Percentiles rank a stretch among this genome's conserved stretches.
Evolutionary conservation across 2,329 filamentous ascomycete genomes (phyloP).

Genomic region (Didymella arachidicola): DNA sequence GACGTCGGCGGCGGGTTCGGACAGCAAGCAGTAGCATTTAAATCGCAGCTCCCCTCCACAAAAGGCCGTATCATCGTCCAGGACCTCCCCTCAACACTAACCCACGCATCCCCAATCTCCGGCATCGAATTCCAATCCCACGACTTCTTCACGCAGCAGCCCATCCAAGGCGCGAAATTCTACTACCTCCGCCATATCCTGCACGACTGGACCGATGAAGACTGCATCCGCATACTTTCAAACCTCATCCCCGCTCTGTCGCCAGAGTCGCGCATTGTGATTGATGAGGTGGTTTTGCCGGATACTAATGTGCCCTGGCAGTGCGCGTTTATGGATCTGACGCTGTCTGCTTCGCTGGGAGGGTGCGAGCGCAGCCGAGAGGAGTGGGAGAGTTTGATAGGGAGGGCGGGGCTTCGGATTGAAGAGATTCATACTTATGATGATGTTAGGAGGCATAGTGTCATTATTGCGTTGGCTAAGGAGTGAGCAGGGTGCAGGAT

Average conservation of each 20-base stretch:
- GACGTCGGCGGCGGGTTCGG: conserved; percentile 48
- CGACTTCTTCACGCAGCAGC: conserved; percentile 46
- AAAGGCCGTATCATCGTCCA: conserved; percentile 37
- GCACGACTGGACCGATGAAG: conserved; percentile 46
- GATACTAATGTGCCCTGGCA: conserved; percentile 42
- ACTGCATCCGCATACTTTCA: conserved; percentile 39
- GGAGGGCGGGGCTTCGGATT: conserved; percentile 36
- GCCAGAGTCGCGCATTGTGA: conserved; percentile 39
- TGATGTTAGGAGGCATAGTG: conserved; percentile 30
- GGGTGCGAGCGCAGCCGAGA: conserved; percentile 37
- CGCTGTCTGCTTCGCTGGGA: conserved; percentile 37
- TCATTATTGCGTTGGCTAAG: conserved; percentile 33
- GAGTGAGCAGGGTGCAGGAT: not conserved
- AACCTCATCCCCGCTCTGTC: conserved; percentile 38
- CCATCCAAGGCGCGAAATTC: conserved; percentile 40
- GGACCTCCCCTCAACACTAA: conserved; percentile 37
- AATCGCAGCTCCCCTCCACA: conserved; percentile 24
- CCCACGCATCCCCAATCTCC: conserved; percentile 21
- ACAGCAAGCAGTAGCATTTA: conserved; percentile 35
- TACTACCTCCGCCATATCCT: conserved; percentile 46
- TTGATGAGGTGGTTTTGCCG: conserved; percentile 45
- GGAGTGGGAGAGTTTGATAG: conserved; percentile 32
- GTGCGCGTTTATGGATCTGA: conserved; percentile 39
- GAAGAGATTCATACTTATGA: conserved; percentile 39
- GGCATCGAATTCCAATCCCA: conserved; percentile 42